phyloP scores from a whole-genome alignment of 495 filamentous ascomycete species.

The Daldinia caldariorum region DNA sequence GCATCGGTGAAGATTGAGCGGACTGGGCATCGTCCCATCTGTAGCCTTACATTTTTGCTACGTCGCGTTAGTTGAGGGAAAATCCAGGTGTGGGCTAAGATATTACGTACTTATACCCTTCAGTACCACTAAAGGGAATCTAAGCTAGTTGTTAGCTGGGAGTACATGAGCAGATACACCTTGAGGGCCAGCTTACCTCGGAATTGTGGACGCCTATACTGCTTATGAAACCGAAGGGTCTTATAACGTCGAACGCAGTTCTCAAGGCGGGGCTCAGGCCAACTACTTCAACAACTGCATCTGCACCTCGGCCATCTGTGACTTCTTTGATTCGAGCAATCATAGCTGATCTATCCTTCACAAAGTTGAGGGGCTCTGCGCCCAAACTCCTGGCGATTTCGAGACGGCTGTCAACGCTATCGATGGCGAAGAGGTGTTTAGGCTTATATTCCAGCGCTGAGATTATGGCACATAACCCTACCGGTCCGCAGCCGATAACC shows the following conservation, averaged over 20 bases:
- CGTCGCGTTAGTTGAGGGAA: slow-evolving; percentile 24
- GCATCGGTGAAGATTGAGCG: slow-evolving; percentile 83
- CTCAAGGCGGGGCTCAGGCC: slow-evolving; percentile 83
- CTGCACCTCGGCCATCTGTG: slow-evolving; percentile 85
- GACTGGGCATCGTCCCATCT: slow-evolving; percentile 95
- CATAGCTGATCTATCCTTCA: slow-evolving; percentile 72
- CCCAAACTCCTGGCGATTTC: slow-evolving; percentile 80
- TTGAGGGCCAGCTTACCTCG: slow-evolving; percentile 63
- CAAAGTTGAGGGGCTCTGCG: slow-evolving; percentile 87
- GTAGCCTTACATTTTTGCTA: slow-evolving; percentile 85
- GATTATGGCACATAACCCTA: slow-evolving; percentile 87
- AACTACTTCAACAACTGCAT: slow-evolving; percentile 92
- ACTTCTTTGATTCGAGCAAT: slow-evolving; percentile 76
- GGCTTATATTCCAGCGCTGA: slow-evolving; percentile 83
- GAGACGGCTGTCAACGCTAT: slow-evolving; percentile 80
- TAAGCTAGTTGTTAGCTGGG: slow-evolving; percentile 48
- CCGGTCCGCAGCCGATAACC: slow-evolving; percentile 88
- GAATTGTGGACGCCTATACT: slow-evolving; percentile 94
- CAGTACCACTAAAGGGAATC: slow-evolving; percentile 85
- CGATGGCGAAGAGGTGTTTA: slow-evolving; percentile 84
- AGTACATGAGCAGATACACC: not conserved
- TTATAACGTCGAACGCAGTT: slow-evolving; percentile 84
- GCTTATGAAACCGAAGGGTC: slow-evolving; percentile 87
- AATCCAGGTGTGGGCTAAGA: not conserved
- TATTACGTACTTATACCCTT: slow-evolving; percentile 73